phyloP scores from a whole-genome alignment of 169 alveolate species.

The Babesia bovis region DNA sequence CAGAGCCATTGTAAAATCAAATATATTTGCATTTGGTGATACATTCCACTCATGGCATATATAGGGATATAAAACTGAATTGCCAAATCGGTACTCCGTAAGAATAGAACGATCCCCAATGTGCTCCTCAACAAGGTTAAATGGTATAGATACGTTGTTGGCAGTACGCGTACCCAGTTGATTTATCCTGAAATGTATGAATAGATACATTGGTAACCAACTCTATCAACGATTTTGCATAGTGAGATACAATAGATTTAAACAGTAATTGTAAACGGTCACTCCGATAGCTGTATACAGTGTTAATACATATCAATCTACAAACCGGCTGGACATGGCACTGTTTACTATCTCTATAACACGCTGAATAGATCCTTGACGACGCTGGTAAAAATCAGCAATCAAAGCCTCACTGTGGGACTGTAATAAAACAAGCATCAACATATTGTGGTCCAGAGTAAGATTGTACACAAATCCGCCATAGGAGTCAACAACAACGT shows the following conservation, averaged over 20 bases:
- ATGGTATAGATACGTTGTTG: slow-evolving; percentile 44
- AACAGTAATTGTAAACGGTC: slow-evolving; percentile 16
- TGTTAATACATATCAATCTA: not conserved
- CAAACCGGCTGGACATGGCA: slow-evolving; percentile 41
- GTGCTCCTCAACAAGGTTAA: slow-evolving; percentile 44
- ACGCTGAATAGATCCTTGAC: slow-evolving; percentile 25
- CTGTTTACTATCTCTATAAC: slow-evolving; percentile 39
- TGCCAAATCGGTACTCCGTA: slow-evolving; percentile 46
- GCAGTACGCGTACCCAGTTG: slow-evolving; percentile 21
- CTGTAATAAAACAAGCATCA: slow-evolving; percentile 39
- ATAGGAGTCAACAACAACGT: slow-evolving; percentile 51
- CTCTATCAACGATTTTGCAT: slow-evolving; percentile 22
- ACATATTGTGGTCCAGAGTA: slow-evolving; percentile 42
- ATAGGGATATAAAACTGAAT: slow-evolving; percentile 25
- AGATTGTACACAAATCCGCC: slow-evolving; percentile 59
- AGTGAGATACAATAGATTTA: slow-evolving; percentile 24
- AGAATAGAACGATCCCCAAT: slow-evolving; percentile 51
- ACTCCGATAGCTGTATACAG: slow-evolving; percentile 5
- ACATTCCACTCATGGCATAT: slow-evolving; percentile 52
- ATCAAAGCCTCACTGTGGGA: slow-evolving; percentile 31
- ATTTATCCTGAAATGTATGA: slow-evolving; percentile 24
- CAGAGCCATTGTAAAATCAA: slow-evolving; percentile 43
- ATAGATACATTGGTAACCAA: not conserved
- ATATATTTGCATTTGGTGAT: slow-evolving; percentile 34
- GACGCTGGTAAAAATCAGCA: slow-evolving; percentile 49